Evolutionary conservation across 2,329 filamentous ascomycete genomes (phyloP).

Genomic region (Thielaviopsis ethacetica): DNA sequence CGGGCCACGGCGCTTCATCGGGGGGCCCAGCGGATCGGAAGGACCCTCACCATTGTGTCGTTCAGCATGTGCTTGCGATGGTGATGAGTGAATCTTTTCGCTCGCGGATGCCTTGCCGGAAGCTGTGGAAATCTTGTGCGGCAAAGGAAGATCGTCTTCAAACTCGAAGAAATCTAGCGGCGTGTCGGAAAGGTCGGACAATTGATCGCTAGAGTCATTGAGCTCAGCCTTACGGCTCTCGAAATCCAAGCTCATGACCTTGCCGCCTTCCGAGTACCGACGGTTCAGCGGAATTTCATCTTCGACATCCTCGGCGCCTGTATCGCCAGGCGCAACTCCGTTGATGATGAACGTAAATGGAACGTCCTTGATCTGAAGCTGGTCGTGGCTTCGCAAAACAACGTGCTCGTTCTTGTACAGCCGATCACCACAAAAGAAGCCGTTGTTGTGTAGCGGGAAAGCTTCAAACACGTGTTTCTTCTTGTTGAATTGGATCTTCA

Average conservation of each 20-base stretch:
- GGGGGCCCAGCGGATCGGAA: not conserved
- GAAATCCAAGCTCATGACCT: conserved; percentile 61
- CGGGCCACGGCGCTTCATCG: conserved; percentile 47
- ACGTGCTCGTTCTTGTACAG: conserved; percentile 39
- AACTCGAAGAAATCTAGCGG: conserved; percentile 14
- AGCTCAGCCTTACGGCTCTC: conserved; percentile 42
- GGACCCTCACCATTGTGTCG: not conserved
- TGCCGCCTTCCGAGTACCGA: conserved; percentile 39
- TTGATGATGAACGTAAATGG: conserved; percentile 54
- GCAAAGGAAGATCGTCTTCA: conserved; percentile 8
- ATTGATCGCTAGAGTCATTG: conserved; percentile 37
- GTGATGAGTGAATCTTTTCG: not conserved
- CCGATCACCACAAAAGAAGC: conserved; percentile 49
- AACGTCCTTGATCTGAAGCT: conserved; percentile 57
- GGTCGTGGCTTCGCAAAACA: conserved; percentile 44
- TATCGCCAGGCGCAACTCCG: conserved; percentile 38
- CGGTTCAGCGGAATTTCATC: conserved; percentile 30
- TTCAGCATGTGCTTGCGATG: not conserved
- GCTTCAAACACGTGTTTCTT: conserved; percentile 49
- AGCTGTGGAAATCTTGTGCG: not conserved
- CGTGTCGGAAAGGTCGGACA: conserved; percentile 20
- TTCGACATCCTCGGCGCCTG: conserved; percentile 40
- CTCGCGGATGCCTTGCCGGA: conserved; percentile 5
- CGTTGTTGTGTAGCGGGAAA: conserved; percentile 44
- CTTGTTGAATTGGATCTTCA: conserved; percentile 55